These are phyloP conservation scores for Musa itinerans DNA, from an alignment of 176 grass and related monocot species.

Conservation along the genomic window DNA sequence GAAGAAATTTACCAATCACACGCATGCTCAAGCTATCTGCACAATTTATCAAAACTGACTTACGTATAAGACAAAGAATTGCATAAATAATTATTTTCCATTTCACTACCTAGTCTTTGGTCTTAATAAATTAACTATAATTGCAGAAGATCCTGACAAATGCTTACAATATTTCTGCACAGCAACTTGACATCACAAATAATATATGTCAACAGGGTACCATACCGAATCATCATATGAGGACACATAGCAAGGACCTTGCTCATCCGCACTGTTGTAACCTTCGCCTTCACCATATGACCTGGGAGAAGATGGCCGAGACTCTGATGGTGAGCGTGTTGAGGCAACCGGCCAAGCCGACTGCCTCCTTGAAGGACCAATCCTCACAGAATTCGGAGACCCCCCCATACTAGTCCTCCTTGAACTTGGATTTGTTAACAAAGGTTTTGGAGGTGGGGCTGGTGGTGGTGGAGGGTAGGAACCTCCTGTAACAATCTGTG, in stretches of 20 bases:
- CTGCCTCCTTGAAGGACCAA: slow-evolving; percentile 77
- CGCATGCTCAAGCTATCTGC: no score
- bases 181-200: background rate
- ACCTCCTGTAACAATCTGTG: slow-evolving; percentile 30
- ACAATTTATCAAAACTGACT: no score
- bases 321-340: slow-evolving; percentile 53
- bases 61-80: no score
- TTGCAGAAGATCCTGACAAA: no score
- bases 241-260: slow-evolving; percentile 55
- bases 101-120: no score
- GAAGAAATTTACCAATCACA: no score
- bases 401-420: slow-evolving; percentile 66
- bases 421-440: slow-evolving; percentile 33
- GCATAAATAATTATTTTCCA: no score
- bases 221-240: slow-evolving; percentile 78
- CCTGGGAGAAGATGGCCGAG: slow-evolving; percentile 86
- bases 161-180: no score
- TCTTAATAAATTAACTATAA: no score
- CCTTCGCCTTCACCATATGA: slow-evolving; percentile 75
- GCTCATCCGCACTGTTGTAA: slow-evolving; percentile 98
- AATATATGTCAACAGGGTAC: slow-evolving; percentile 22
- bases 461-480: slow-evolving; percentile 71
- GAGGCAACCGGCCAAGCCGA: slow-evolving; percentile 47
- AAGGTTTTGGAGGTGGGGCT: slow-evolving; percentile 64
- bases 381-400: slow-evolving; percentile 41